Percentiles rank a stretch among this genome's conserved stretches.
Evolutionary conservation across 495 filamentous ascomycete genomes (phyloP).

Genomic region (Penicillium antarcticum): DNA sequence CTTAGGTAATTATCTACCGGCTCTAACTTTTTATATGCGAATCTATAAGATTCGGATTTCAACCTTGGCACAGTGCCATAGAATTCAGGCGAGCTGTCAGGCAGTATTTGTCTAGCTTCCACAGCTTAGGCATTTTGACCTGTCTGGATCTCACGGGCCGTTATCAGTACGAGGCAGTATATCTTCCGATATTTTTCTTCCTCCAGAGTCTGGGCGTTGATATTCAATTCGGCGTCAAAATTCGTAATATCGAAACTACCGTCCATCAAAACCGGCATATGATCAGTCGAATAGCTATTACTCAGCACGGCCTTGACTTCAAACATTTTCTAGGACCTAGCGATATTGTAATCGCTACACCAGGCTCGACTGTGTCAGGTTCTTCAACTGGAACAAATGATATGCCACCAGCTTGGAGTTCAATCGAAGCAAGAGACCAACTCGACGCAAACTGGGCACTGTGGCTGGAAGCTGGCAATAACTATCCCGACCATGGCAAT

Average conservation of each 20-base stretch:
- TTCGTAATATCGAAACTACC: constrained; percentile 25
- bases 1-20: too few species aligned
- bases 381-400: constrained; percentile 22
- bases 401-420: constrained; percentile 8
- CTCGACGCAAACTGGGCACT: constrained; percentile 30
- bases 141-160: constrained; percentile 30
- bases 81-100: constrained; percentile 10
- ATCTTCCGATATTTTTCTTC: constrained; percentile 34
- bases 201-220: constrained; percentile 38
- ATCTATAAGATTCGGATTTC: constrained; percentile 24
- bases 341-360: constrained; percentile 30
- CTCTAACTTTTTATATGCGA: too few species aligned
- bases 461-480: constrained; percentile 9
- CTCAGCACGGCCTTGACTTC: constrained; percentile 7
- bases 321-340: constrained; percentile 10
- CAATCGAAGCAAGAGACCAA: constrained; percentile 20
- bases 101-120: constrained; percentile 23
- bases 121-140: constrained; percentile 21
- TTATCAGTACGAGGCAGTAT: constrained; percentile 40
- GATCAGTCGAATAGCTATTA: background rate
- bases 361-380: constrained; percentile 29
- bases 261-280: constrained; percentile 1
- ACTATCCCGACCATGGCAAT: constrained; percentile 22
- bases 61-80: constrained; percentile 35
- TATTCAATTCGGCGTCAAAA: constrained; percentile 7